Conservation (phyloP, 441 rosid genomes). For the Erysimum cheiri region DNA sequence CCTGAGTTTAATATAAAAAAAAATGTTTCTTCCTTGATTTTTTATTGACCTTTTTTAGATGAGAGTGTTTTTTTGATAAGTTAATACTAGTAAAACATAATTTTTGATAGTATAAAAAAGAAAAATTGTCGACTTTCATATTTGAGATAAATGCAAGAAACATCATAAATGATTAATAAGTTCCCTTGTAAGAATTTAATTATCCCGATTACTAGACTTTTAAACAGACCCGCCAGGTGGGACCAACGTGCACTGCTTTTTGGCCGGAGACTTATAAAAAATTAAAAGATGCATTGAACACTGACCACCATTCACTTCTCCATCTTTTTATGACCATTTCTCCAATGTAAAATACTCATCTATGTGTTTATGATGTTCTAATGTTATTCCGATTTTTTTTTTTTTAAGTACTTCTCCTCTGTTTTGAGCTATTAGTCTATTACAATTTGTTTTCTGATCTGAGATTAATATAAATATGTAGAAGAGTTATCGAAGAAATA, state of each 20-base stretch:
- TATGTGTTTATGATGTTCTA: background rate
- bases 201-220: slow-evolving; percentile 2
- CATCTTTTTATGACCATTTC: background rate
- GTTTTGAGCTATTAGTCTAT: background rate
- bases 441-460: background rate
- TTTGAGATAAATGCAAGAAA: background rate
- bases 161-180: slow-evolving; percentile 13
- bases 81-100: no score
- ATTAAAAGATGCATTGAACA: background rate
- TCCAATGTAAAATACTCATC: background rate
- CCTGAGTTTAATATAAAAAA: no score
- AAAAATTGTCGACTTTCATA: background rate
- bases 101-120: no score
- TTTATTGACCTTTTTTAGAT: no score
- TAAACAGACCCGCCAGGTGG: slow-evolving; percentile 28
- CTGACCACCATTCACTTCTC: slow-evolving; percentile 32
- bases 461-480: background rate
- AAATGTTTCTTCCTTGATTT: no score
- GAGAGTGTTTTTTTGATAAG: no score
- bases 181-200: slow-evolving; percentile 8
- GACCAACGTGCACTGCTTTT: slow-evolving; percentile 28
- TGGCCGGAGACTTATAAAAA: slow-evolving; percentile 8
- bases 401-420: background rate
- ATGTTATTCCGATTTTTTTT: background rate
- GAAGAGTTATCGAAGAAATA: background rate